Base-by-base conservation (phyloP, 2,329 filamentous ascomycete species). In the Acephala macrosclerotiorum region DNA sequence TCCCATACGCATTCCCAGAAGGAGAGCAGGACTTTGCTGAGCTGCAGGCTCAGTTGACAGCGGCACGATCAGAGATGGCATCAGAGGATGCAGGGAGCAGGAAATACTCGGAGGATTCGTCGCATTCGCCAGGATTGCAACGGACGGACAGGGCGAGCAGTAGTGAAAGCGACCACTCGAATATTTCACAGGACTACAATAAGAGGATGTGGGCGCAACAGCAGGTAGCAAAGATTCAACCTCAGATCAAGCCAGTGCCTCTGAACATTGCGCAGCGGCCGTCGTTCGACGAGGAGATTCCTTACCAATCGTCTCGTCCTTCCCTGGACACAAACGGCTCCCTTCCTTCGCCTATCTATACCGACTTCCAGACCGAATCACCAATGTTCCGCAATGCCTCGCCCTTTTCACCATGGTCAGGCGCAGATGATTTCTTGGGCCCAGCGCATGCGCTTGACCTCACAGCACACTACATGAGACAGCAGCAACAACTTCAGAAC, bases 1-100 rank as follows among this genome's bases (percentile, higher is more conserved):
- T 75, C 82, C 89, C 75, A 79, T 87, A 58, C 1, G 81, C 87
- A 29, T 89, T 89, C 74, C 87, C 87, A 61, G 87, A 89, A 74
- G 85, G 87, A 71, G 85, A 87, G 73, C 81, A 83, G 14, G 86
- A 85, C 64, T 80, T 89, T 73, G 79, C 80, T 16, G 85, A 87
- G 71, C 77, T 89, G 56, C 85, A 85, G 18, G 80, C 81, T 9
- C 84, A 88, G 73, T 78, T 89, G 12, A 83, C 83, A 55, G 62
- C 68, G 55, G 66, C 70, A 14, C 60, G 64, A 20, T 63, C 66
- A 25, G 70, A 74, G 33, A 66, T 66, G 58, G 64, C 42, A 38
- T 66, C 68, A n/a, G 71, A 72, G 29, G 65, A 71, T 42, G 61
- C 45, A 49, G 65, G 58, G 20, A 71, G 64, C 35, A 69, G 69